Evolutionary conservation across 2,329 filamentous ascomycete species (phyloP).

Genomic region (Colletotrichum brevisporum): DNA sequence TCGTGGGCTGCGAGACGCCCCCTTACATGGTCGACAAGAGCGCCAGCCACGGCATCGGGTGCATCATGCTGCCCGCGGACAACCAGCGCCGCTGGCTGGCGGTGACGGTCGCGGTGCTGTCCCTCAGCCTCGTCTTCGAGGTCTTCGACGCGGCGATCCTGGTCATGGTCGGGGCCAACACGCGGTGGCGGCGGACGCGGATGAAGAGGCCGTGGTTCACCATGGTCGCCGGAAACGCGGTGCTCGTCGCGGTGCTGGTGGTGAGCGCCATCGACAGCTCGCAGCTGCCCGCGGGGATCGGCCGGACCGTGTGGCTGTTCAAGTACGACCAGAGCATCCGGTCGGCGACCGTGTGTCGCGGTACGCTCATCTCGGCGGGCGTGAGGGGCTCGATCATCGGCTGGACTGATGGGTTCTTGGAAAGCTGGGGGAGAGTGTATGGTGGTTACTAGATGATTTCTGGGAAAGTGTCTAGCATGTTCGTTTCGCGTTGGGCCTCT

Average conservation of each 20-base stretch:
- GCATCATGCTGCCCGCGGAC: slow-evolving; percentile 33
- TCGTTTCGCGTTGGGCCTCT: neutral
- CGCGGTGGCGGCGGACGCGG: slow-evolving; percentile 26
- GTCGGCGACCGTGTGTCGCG: slow-evolving; percentile 18
- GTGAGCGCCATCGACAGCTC: slow-evolving; percentile 15
- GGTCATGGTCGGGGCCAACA: slow-evolving; percentile 19
- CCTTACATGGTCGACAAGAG: slow-evolving; percentile 13
- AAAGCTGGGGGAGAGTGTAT: slow-evolving; percentile 16
- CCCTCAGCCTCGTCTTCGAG: slow-evolving; percentile 32
- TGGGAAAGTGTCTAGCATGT: neutral
- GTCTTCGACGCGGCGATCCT: slow-evolving; percentile 32
- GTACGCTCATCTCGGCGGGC: slow-evolving; percentile 17
- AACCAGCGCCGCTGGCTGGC: slow-evolving; percentile 37
- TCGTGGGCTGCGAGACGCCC: slow-evolving; percentile 26
- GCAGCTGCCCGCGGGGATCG: slow-evolving; percentile 17
- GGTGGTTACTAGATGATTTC: neutral
- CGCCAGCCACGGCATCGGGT: slow-evolving; percentile 37
- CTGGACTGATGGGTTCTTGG: slow-evolving; percentile 16
- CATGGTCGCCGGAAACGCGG: slow-evolving; percentile 36
- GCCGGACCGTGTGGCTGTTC: slow-evolving; percentile 31
- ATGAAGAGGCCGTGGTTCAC: slow-evolving; percentile 41
- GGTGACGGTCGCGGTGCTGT: slow-evolving; percentile 34
- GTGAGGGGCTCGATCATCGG: slow-evolving; percentile 21
- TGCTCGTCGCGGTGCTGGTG: slow-evolving; percentile 28
- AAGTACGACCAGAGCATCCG: slow-evolving; percentile 27